A percentile compares a stretch with the other conserved stretches of the same genome.
phyloP scores from a whole-genome alignment of 2,329 filamentous ascomycete species.

The Bipolaris gigantea region DNA sequence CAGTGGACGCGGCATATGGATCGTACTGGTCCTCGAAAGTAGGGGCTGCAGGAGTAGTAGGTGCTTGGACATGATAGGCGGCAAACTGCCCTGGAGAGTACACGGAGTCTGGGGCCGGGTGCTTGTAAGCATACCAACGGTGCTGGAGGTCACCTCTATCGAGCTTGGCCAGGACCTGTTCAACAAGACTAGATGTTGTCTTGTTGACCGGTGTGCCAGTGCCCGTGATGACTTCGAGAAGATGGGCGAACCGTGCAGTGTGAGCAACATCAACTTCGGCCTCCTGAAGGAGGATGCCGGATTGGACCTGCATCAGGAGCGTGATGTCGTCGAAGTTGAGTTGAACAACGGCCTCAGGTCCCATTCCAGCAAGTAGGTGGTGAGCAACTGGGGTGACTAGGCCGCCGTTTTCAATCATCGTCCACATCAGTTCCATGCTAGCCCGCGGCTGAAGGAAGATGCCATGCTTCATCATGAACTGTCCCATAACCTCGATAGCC shows the following conservation, averaged over 20 bases:
- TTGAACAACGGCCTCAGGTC: slow-evolving; percentile 61
- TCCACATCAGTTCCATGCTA: slow-evolving; percentile 62
- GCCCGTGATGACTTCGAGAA: slow-evolving; percentile 61
- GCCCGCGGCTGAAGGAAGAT: slow-evolving; percentile 57
- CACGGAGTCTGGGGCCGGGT: slow-evolving; percentile 48
- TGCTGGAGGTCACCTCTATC: slow-evolving; percentile 52
- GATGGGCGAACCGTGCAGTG: slow-evolving; percentile 62
- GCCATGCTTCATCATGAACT: slow-evolving; percentile 58
- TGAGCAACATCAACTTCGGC: slow-evolving; percentile 59
- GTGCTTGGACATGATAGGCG: slow-evolving; percentile 52
- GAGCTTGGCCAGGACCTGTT: slow-evolving; percentile 60
- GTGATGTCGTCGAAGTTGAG: slow-evolving; percentile 58
- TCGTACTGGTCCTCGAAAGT: slow-evolving; percentile 82
- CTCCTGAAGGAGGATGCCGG: slow-evolving; percentile 52
- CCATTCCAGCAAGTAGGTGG: slow-evolving; percentile 62
- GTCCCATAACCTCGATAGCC: slow-evolving; percentile 70
- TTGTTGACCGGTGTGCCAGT: slow-evolving; percentile 57
- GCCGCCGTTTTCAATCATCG: slow-evolving; percentile 67
- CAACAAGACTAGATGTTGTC: slow-evolving; percentile 59
- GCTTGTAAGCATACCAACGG: slow-evolving; percentile 63
- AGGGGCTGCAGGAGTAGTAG: slow-evolving; percentile 57
- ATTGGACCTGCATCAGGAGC: slow-evolving; percentile 64
- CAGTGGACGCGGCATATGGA: slow-evolving; percentile 85
- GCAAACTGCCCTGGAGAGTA: slow-evolving; percentile 56
- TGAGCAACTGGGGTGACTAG: slow-evolving; percentile 62